A percentile compares a stretch with the other conserved stretches of the same genome.
Evolutionary conservation across 2,329 filamentous ascomycete species (phyloP).

Genomic region (Sclerotinia trifoliorum): DNA sequence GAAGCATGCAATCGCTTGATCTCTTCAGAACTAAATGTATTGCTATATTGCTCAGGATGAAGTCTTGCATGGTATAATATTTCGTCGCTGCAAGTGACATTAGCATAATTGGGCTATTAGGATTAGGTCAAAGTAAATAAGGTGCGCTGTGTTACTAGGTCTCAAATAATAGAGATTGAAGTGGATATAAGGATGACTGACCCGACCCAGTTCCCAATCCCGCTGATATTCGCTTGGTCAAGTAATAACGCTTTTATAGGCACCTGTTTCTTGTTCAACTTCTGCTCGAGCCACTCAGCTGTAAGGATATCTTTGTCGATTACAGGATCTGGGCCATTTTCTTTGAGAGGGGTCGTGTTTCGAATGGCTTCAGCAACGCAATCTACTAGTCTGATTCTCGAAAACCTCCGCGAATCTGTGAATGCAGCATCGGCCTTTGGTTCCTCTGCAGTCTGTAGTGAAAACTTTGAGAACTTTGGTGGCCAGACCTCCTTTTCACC

Average conservation of each 20-base stretch:
- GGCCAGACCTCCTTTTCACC: constrained; percentile 66
- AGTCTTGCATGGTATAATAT: constrained; percentile 84
- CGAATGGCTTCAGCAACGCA: constrained; percentile 75
- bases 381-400: constrained; percentile 76
- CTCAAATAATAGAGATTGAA: not conserved
- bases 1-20: constrained; percentile 69
- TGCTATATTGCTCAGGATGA: constrained; percentile 90
- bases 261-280: constrained; percentile 73
- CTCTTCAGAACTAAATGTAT: constrained; percentile 72
- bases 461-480: constrained; percentile 85
- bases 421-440: constrained; percentile 68
- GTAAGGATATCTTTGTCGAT: constrained; percentile 77
- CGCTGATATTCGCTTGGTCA: constrained; percentile 84
- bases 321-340: constrained; percentile 93
- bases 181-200: constrained; percentile 40
- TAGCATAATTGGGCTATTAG: not conserved
- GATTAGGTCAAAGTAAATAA: not conserved
- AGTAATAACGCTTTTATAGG: constrained; percentile 87
- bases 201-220: constrained; percentile 96
- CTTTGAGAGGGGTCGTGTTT: constrained; percentile 72
- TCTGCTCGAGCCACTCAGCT: constrained; percentile 67
- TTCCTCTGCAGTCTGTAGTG: constrained; percentile 61
- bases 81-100: constrained; percentile 61
- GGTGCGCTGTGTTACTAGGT: not conserved
- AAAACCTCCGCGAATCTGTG: constrained; percentile 77